phyloP scores from a whole-genome alignment of 2,329 filamentous ascomycete species.

The Alternaria longipes region DNA sequence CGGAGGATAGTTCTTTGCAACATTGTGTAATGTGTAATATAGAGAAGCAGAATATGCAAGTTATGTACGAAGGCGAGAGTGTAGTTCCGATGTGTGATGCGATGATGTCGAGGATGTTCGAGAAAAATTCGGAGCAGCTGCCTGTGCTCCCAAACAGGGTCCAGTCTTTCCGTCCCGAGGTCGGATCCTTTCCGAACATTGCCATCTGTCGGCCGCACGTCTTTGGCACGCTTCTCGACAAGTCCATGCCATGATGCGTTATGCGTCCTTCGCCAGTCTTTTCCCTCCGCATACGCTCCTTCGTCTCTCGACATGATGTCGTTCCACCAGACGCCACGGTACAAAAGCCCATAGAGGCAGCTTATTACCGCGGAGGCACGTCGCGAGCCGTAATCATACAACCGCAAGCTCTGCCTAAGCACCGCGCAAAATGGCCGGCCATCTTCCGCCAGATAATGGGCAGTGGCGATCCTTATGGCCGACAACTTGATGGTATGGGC shows the following conservation, averaged over 20 bases:
- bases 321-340: constrained; percentile 12
- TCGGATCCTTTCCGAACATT: constrained; percentile 25
- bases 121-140: constrained; percentile 30
- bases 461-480: constrained; percentile 70
- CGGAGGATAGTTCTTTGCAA: constrained; percentile 62
- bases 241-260: constrained; percentile 27
- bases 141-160: constrained; percentile 19
- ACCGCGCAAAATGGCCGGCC: constrained; percentile 58
- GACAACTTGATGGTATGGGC: constrained; percentile 77
- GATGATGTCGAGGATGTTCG: constrained; percentile 31
- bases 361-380: constrained; percentile 75
- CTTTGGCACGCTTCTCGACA: constrained; percentile 2
- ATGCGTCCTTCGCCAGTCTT: constrained; percentile 34
- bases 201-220: not conserved
- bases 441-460: constrained; percentile 69
- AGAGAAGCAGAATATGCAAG: not conserved
- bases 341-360: constrained; percentile 51
- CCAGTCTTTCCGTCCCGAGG: constrained; percentile 28
- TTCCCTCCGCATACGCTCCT: constrained; percentile 25
- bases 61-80: constrained; percentile 8
- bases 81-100: constrained; percentile 13
- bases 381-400: constrained; percentile 72
- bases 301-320: constrained; percentile 18
- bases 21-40: constrained; percentile 49
- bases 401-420: constrained; percentile 60